phyloP scores from a whole-genome alignment of 129 eudicot genomes.

The Flaveria sonorensis region DNA sequence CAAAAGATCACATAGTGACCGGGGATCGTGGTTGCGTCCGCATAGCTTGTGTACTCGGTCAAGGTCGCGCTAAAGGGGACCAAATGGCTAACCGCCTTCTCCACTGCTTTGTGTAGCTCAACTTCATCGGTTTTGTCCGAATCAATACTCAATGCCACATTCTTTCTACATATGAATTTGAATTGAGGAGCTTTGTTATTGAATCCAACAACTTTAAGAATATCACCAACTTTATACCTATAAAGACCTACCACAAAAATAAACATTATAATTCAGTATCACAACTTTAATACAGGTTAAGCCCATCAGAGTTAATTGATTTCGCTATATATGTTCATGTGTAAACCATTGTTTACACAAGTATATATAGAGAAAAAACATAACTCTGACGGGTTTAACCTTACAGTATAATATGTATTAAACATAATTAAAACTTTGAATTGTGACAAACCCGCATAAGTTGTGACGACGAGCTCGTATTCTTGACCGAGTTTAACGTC shows the following conservation, averaged over 20 bases:
- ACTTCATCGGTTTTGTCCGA: slow-evolving; percentile 63
- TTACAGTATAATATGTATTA: too few species aligned
- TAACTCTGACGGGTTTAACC: neutral
- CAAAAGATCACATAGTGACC: slow-evolving; percentile 68
- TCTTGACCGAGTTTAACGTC: slow-evolving; percentile 73
- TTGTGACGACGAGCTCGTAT: slow-evolving; percentile 78
- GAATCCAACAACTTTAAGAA: slow-evolving; percentile 61
- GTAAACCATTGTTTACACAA: neutral
- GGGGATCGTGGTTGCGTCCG: slow-evolving; percentile 51
- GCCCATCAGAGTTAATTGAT: neutral
- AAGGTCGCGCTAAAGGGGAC: slow-evolving; percentile 38
- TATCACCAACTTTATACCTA: slow-evolving; percentile 65
- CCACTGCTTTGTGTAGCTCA: slow-evolving; percentile 59
- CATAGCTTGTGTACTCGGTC: slow-evolving; percentile 62
- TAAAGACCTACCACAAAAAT: slow-evolving; percentile 45
- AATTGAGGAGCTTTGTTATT: slow-evolving; percentile 71
- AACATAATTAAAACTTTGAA: neutral
- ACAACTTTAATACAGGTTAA: neutral
- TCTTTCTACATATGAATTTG: slow-evolving; percentile 52
- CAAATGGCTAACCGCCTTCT: slow-evolving; percentile 39
- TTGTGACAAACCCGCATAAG: slow-evolving; percentile 57
- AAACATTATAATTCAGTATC: neutral
- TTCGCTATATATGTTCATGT: neutral
- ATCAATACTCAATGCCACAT: slow-evolving; percentile 60
- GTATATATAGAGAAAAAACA: too few species aligned